These are phyloP conservation scores for Fusarium pilosicola DNA, from an alignment of 2,329 filamentous ascomycete species.

Conservation along the genomic window DNA sequence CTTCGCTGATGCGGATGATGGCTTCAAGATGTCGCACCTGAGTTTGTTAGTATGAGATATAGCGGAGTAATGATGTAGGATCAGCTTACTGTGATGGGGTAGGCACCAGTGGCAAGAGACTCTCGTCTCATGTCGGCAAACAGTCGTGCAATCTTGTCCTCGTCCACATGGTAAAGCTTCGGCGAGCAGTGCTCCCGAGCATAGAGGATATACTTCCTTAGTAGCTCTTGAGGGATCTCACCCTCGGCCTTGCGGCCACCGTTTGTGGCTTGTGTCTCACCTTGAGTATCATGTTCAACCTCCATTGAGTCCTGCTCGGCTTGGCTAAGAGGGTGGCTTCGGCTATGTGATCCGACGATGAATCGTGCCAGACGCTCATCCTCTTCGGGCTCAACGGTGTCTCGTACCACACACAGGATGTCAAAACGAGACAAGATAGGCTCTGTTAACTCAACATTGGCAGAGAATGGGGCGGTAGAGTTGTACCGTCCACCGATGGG, in stretches of 20 bases:
- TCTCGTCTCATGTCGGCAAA: conserved; percentile 98
- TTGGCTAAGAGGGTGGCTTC: conserved; percentile 79
- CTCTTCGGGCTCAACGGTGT: conserved; percentile 91
- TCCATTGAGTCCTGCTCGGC: conserved; percentile 67
- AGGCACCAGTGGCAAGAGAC: conserved; percentile 91
- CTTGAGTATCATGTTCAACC: conserved; percentile 64
- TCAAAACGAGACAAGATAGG: conserved; percentile 98
- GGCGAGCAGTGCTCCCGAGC: conserved; percentile 88
- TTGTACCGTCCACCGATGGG: conserved; percentile 97
- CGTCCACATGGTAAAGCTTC: conserved; percentile 96
- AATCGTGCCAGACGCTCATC: conserved; percentile 95
- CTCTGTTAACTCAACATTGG: conserved; percentile 97
- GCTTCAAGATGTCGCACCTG: conserved; percentile 97
- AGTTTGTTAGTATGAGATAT: conserved; percentile 16
- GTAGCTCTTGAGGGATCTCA: conserved; percentile 87
- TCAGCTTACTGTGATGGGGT: conserved; percentile 92
- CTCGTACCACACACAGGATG: conserved; percentile 93
- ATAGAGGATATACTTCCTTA: conserved; percentile 97
- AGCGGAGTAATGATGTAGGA: accelerated
- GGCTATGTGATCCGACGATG: conserved; percentile 92
- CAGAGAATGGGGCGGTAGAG: conserved; percentile 91
- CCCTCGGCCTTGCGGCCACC: conserved; percentile 56
- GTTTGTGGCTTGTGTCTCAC: conserved; percentile 49
- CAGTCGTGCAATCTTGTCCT: conserved; percentile 93
- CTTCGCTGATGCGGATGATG: conserved; percentile 93